These are phyloP conservation scores for Nissolia schottii DNA, from an alignment of 306 rosid species.

Conservation along the genomic window DNA sequence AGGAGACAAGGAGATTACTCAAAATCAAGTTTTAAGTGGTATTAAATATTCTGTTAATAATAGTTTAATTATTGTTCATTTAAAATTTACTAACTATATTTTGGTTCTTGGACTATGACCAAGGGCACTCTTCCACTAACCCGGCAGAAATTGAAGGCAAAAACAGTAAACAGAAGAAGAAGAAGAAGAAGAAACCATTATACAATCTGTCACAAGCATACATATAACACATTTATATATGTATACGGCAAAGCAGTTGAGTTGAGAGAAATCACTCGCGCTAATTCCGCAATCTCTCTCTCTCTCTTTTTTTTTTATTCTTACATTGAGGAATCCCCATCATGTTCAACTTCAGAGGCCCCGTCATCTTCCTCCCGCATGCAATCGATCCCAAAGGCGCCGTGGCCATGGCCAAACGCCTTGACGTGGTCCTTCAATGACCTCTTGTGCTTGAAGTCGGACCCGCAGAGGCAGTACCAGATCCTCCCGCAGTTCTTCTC, in stretches of 20 bases:
- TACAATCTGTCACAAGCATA: background rate
- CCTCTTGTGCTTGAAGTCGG: slow-evolving; percentile 70
- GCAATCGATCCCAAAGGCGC: background rate
- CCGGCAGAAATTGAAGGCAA: no score
- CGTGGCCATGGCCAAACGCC: slow-evolving; percentile 42
- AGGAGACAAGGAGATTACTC: no score
- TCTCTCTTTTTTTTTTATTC: background rate
- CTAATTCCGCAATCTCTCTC: no score
- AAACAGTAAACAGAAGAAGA: background rate
- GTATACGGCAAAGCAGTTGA: background rate
- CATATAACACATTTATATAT: no score
- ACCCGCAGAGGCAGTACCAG: slow-evolving; percentile 67
- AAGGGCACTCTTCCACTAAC: no score
- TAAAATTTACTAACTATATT: no score
- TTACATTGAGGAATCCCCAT: slow-evolving; percentile 2
- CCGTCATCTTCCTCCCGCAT: background rate
- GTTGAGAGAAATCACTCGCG: background rate
- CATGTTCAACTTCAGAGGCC: slow-evolving; percentile 13
- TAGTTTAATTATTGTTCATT: no score
- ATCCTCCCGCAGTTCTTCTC: slow-evolving; percentile 68
- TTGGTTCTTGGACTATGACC: no score
- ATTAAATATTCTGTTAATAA: no score
- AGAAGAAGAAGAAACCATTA: background rate
- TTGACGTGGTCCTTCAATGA: slow-evolving; percentile 61
- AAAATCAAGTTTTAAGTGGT: no score